Base-by-base conservation (phyloP, 164 flowering plant species). In the Sextonia rubra region DNA sequence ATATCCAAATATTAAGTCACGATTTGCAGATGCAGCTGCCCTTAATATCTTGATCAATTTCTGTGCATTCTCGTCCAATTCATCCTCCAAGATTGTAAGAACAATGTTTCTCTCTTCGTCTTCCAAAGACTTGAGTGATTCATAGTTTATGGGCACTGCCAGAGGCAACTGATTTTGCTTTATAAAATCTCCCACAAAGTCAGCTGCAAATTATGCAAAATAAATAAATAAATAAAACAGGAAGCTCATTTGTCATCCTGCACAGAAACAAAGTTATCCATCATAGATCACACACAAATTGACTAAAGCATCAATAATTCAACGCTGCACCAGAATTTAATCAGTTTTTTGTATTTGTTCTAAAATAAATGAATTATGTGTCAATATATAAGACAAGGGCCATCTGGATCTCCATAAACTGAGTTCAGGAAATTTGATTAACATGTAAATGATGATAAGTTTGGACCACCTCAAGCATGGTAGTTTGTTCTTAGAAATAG, bases 11-110 rank as follows among this genome's bases (percentile, higher is more conserved):
- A 93, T 79, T 56, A 93, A 75, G 77, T 91, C 97, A 55, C 91
- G 95, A 76, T 96, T 93, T 27, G 99, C 97, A 80, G 94, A 88
- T 75, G 99, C 99, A 72, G 97, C 97, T 69, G 94, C 92, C 76
- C 84, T 91, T 84, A 96, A 79, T 47, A 86, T 66, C 77, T 91
- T 89, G 76, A 93, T 76, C 74, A 93, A 74, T 69, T 81, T 77
- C 77, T 80, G 75, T 27, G 97, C 84, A n/a, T 77, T 83, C 47
- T 85, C 92, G 60, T 87, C 88, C 32, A 71, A 62, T 78, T 90
- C 97, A 82, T 96, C 97, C 69, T 85, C 87, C 81, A 93, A 58
- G 63, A 96, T 77, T 48, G 97, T 83, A 64, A 96, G 72, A 49
- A 86, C 91, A 69, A 92, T 78, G 82, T 93, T 92, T 85, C 99